A percentile compares a stretch with the other conserved stretches of the same genome.
These are phyloP conservation scores for Candida suzukii DNA, from an alignment of 805 yeast genomes.

Conservation along the genomic window DNA sequence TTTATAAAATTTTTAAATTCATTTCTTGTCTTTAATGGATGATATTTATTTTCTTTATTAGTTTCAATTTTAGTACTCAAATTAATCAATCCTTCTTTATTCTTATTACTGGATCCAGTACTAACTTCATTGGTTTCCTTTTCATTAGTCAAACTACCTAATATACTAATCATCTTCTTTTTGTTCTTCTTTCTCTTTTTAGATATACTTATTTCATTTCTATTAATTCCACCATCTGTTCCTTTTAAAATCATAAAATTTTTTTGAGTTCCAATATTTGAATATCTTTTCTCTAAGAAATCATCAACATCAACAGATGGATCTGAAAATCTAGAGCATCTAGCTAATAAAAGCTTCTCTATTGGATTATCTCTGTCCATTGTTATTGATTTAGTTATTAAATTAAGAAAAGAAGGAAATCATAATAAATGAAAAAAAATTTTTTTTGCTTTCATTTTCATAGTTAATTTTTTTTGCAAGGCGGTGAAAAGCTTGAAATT, in stretches of 20 bases:
- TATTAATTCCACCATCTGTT: slow-evolving; percentile 21
- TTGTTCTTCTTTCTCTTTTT: slow-evolving; percentile 9
- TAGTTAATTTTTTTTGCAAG: too few species aligned
- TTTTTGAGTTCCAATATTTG: slow-evolving; percentile 38
- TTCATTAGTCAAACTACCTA: too few species aligned
- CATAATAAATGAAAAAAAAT: too few species aligned
- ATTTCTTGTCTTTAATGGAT: slow-evolving; percentile 23
- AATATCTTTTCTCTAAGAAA: slow-evolving; percentile 38
- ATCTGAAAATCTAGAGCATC: slow-evolving; percentile 30
- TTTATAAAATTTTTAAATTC: slow-evolving; percentile 37
- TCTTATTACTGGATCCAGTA: too few species aligned
- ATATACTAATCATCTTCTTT: too few species aligned
- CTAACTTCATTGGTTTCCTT: slow-evolving; percentile 7
- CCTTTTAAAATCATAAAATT: slow-evolving; percentile 35
- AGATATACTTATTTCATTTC: slow-evolving; percentile 8
- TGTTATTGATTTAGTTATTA: too few species aligned
- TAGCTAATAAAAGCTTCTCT: slow-evolving; percentile 37
- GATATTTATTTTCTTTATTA: slow-evolving; percentile 12
- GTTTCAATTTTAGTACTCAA: slow-evolving; percentile 4
- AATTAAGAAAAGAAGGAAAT: too few species aligned
- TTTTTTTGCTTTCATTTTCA: too few species aligned
- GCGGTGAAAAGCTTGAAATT: too few species aligned
- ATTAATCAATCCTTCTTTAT: background rate
- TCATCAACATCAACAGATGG: too few species aligned
- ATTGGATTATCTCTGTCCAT: slow-evolving; percentile 39